phyloP scores from a whole-genome alignment of 2,329 filamentous ascomycete genomes.

The Penicillium olsonii region DNA sequence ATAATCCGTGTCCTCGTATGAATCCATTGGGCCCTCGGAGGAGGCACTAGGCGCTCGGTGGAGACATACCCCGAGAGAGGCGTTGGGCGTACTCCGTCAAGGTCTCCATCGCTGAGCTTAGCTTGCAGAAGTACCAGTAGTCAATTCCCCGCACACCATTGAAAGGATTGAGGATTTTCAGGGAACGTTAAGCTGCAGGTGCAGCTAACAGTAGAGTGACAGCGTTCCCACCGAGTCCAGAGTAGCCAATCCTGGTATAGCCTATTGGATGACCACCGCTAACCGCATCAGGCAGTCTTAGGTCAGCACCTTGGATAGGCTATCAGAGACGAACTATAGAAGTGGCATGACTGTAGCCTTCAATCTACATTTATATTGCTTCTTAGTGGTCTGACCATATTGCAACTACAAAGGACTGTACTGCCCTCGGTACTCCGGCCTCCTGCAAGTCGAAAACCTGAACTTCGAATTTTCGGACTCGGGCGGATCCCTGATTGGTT shows the following conservation, averaged over 20 bases:
- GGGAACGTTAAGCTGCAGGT: too few species aligned
- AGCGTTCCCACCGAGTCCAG: too few species aligned
- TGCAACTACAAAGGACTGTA: too few species aligned
- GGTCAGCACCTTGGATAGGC: not conserved
- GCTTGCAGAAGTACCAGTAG: not conserved
- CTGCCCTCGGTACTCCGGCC: not conserved
- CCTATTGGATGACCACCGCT: not conserved
- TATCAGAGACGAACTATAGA: not conserved
- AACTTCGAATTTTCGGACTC: constrained; percentile 13
- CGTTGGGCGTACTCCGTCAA: not conserved
- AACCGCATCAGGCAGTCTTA: not conserved
- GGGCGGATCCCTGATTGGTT: constrained; percentile 17
- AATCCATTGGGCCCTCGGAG: not conserved
- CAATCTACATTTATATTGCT: not conserved
- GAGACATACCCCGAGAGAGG: constrained; percentile 1
- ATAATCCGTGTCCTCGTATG: not conserved
- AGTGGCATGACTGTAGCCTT: not conserved
- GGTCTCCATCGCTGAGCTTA: not conserved
- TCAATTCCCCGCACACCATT: too few species aligned
- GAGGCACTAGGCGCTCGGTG: constrained; percentile 2
- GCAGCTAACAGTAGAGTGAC: too few species aligned
- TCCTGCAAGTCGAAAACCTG: not conserved
- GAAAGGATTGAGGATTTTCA: too few species aligned
- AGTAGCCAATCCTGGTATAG: not conserved
- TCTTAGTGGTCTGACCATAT: not conserved